Base-by-base conservation (phyloP, 129 eudicot genomes). In the Flaveria trinervia region DNA sequence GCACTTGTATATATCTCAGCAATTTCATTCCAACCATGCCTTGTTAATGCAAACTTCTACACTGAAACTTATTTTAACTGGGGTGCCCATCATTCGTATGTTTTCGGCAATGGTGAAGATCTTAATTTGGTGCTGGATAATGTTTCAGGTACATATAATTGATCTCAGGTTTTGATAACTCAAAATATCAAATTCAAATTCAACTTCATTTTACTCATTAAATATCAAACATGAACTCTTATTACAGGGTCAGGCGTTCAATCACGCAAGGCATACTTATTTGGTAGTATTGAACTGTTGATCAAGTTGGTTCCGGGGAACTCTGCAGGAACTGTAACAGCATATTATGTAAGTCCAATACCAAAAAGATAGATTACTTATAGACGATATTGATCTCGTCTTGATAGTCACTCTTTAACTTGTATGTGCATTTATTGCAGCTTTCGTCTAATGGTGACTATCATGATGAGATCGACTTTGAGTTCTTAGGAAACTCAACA, bases 401-500 rank as follows among this genome's bases (percentile, higher is more conserved):
- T 5, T 36, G 41, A 36, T 5, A 36, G 7, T 36, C 7, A 36
- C 41, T 36, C 41, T 36, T 1, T 36, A 59, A 60, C 17, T 9
- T 18, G 65, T 65, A 12, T 55, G 44, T 43, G 39, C 12, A 61
- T 61, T 20, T 2, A n/a, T 78, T 54, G 83, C 85, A 88, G 96
- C 83, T 90, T 12, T 86, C 91, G 16, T 90, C 96, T 18, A 82
- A 65, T 0, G 96, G 93, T 2, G 81, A 65, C 39, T 64, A 72
- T 44, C 96, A 90, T 54, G 91, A 90, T 48, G 96, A 90, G 77
- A 88, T 90, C 76, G 96, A 90, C 82, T 90, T 90, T 77, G 96
- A 90, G 89, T 90, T 90, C 82, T 77, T 90, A 52, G 96, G 96
- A 4, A 90, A 90, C 79, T 71, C 75, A 41, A 56, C 93, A 18